Percentiles rank a stretch among this genome's conserved stretches.
Evolutionary conservation across 2,329 filamentous ascomycete genomes (phyloP).

Genomic region (Claviceps africana): DNA sequence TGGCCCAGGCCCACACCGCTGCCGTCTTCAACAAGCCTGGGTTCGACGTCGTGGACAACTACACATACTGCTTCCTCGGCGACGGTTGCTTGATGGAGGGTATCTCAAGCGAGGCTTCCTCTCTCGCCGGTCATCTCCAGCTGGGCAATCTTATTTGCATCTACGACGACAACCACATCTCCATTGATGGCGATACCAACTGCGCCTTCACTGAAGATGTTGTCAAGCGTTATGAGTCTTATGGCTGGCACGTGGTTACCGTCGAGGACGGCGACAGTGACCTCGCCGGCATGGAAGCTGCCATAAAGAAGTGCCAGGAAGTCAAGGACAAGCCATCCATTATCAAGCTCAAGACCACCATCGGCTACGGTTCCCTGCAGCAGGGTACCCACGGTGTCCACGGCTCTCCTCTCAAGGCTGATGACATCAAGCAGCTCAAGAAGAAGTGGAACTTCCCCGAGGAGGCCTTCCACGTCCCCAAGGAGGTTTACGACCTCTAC

Average conservation of each 20-base stretch:
- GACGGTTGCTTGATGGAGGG: conserved; percentile 99
- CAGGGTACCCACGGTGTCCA: conserved; percentile 93
- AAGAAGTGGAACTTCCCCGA: conserved; percentile 88
- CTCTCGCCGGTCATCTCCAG: conserved; percentile 88
- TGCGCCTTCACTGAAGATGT: conserved; percentile 96
- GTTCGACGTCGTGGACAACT: conserved; percentile 83
- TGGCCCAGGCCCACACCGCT: conserved; percentile 83
- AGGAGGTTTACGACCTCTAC: conserved; percentile 88
- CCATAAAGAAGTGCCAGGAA: conserved; percentile 70
- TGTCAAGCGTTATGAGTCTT: conserved; percentile 83
- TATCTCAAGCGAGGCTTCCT: conserved; percentile 84
- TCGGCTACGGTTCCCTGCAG: conserved; percentile 86
- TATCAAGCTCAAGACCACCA: conserved; percentile 94
- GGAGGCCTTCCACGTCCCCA: conserved; percentile 82
- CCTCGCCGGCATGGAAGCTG: conserved; percentile 73
- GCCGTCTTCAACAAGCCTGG: conserved; percentile 94
- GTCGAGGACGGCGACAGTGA: conserved; percentile 84
- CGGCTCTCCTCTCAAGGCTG: conserved; percentile 87
- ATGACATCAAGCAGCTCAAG: conserved; percentile 91
- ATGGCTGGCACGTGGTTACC: conserved; percentile 83
- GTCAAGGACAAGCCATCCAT: conserved; percentile 94
- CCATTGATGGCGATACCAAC: conserved; percentile 87
- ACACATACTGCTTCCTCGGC: conserved; percentile 94
- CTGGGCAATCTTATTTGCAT: conserved; percentile 93
- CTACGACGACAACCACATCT: conserved; percentile 99